Evolutionary conservation across 257 asterid species (phyloP), one percentile per base, ranked within the genome.

Genomic region (Solanum commersonii): DNA sequence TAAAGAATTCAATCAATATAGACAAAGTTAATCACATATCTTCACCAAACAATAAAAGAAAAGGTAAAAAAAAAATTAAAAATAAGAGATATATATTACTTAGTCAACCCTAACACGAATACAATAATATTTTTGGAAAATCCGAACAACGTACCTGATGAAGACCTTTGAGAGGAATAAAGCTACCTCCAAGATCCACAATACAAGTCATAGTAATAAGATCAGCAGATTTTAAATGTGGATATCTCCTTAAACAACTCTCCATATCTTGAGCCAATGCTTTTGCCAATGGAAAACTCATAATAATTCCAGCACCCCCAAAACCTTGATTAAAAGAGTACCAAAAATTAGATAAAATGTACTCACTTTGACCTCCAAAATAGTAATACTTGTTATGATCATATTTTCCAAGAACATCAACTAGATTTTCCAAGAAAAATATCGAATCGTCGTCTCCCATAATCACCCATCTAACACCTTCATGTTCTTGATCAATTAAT

Each of bases 391-490:
- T 91, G 0, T 34, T 92, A 10, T 94, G 97, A 68, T 94, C 97
- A 23, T 90, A 92, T 86, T 83, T 83, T 0, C 89, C 93, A 0
- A 94, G 88, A 8, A 94, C 95, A 35, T 92, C 94, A 1, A 88
- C 96, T 2, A 93, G 91, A 23, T 94, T 94, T 23, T 94, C 96
- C 82, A 93, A 89, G 67, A 94, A 93, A 16, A 90, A 91, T 0
- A 94, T 68, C 23, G 97, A 56, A 35, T 94, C 97, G 44, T 94
- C 97, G 77, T 94, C 97, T 2, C 94, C 97, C 97, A 94, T 94
- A 37, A 93, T 94, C 33, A 93, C 33, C 97, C 97, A 94, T 83
- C 97, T 83, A 65, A 93, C 4, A 44, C 87, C 88, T 1, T 88
- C 91, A 42, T 89, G 90, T 27, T 89, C 90, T 90, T 93, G 92